phyloP scores from a whole-genome alignment of 495 filamentous ascomycete species.

The Penicillium roqueforti region DNA sequence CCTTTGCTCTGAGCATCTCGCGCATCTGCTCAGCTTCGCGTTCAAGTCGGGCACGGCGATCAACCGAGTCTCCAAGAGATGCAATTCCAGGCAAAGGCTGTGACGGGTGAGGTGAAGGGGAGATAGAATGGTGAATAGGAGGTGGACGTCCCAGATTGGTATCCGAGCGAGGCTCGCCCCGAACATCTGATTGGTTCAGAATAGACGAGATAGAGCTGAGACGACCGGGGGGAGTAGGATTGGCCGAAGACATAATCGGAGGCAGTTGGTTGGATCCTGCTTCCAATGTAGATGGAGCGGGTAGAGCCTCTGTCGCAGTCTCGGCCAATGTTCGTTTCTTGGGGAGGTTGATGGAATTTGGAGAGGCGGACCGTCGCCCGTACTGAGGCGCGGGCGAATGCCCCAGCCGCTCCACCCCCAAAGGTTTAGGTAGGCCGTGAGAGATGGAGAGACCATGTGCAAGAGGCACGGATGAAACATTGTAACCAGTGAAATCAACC shows the following conservation, averaged over 20 bases:
- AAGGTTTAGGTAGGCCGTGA: constrained; percentile 39
- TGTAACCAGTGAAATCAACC: constrained; percentile 50
- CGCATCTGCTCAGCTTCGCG: constrained; percentile 75
- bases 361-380: constrained; percentile 39
- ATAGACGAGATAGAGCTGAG: constrained; percentile 78
- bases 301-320: constrained; percentile 27
- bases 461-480: constrained; percentile 31
- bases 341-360: constrained; percentile 32
- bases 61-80: constrained; percentile 55
- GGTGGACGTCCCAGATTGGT: constrained; percentile 38
- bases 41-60: constrained; percentile 62
- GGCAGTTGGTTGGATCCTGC: constrained; percentile 44
- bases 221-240: constrained; percentile 46
- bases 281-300: constrained; percentile 32
- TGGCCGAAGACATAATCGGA: constrained; percentile 41
- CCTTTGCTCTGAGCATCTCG: constrained; percentile 67
- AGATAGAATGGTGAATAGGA: constrained; percentile 29
- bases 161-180: constrained; percentile 48
- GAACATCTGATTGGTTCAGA: constrained; percentile 52
- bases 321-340: constrained; percentile 46
- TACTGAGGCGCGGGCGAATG: constrained; percentile 36
- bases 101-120: constrained; percentile 23
- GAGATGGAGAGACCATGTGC: constrained; percentile 21
- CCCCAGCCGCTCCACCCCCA: constrained; percentile 36
- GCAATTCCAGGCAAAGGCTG: constrained; percentile 38